phyloP scores from a whole-genome alignment of 192 early-diverging fungal species.

The Tieghemiomyces parasiticus region DNA sequence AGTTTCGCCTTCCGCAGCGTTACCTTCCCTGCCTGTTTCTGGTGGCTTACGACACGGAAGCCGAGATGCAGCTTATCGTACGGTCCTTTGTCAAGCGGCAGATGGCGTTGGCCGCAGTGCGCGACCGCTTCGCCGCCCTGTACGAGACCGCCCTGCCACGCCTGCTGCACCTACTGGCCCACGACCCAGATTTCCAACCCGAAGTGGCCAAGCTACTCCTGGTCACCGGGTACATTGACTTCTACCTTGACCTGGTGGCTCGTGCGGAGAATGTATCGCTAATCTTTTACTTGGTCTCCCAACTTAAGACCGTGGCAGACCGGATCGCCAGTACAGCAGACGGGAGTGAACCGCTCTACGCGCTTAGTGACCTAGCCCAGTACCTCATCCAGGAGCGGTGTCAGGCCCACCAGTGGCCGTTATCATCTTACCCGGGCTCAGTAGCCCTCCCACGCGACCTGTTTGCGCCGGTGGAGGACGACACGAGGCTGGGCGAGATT shows the following conservation, averaged over 20 bases:
- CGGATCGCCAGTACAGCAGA: slow-evolving; percentile 9
- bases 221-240: slow-evolving; percentile 67
- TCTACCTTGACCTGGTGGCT: slow-evolving; percentile 64
- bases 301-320: slow-evolving; percentile 67
- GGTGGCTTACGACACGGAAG: slow-evolving; percentile 76
- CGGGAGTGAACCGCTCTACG: slow-evolving; percentile 47
- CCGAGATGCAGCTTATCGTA: slow-evolving; percentile 41
- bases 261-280: slow-evolving; percentile 71
- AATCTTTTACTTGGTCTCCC: slow-evolving; percentile 53
- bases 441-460: slow-evolving; percentile 51
- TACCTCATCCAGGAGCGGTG: slow-evolving; percentile 64
- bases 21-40: slow-evolving; percentile 59
- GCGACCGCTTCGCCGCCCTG: slow-evolving; percentile 43
- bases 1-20: slow-evolving; percentile 42
- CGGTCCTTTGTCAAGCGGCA: slow-evolving; percentile 41
- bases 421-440: slow-evolving; percentile 61
- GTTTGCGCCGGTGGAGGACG: slow-evolving; percentile 27
- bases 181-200: slow-evolving; percentile 68
- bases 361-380: slow-evolving; percentile 70
- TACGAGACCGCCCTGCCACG: slow-evolving; percentile 45
- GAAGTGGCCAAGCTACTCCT: slow-evolving; percentile 18
- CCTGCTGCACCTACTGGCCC: slow-evolving; percentile 59
- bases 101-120: slow-evolving; percentile 34
- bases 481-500: not conserved
- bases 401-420: slow-evolving; percentile 55